Conservation (phyloP, 306 rosid genomes). For the Prunus mira region DNA sequence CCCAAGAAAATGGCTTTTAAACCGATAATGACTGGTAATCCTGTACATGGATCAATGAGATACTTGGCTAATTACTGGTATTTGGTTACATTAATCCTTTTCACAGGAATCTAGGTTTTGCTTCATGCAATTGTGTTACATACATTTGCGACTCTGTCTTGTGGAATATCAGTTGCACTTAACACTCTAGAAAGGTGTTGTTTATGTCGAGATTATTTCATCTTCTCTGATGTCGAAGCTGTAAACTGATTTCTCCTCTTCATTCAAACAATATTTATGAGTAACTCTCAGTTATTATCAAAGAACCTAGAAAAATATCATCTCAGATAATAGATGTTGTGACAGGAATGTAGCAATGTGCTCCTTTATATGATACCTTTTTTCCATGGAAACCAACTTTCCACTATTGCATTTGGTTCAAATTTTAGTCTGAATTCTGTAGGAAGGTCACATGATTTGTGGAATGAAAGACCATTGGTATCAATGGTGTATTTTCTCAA, state of each 20-base stretch:
- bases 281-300: not conserved
- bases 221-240: not conserved
- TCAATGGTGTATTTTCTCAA: not conserved
- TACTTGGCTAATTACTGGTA: no score
- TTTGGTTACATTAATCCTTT: not conserved
- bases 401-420: not conserved
- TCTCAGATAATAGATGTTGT: not conserved
- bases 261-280: not conserved
- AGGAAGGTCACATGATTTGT: not conserved
- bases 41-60: not conserved
- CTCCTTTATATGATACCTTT: not conserved
- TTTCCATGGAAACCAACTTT: not conserved
- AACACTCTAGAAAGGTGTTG: not conserved
- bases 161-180: not conserved
- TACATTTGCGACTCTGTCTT: not conserved
- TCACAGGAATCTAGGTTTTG: not conserved
- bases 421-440: not conserved
- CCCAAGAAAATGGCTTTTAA: not conserved
- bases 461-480: not conserved
- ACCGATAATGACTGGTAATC: not conserved
- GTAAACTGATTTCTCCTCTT: not conserved
- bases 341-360: not conserved
- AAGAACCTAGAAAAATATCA: not conserved
- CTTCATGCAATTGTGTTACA: not conserved
- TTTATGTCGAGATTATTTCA: not conserved